Base-by-base conservation (phyloP, 2,329 filamentous ascomycete species). In the Paraconiothyrium sp. region DNA sequence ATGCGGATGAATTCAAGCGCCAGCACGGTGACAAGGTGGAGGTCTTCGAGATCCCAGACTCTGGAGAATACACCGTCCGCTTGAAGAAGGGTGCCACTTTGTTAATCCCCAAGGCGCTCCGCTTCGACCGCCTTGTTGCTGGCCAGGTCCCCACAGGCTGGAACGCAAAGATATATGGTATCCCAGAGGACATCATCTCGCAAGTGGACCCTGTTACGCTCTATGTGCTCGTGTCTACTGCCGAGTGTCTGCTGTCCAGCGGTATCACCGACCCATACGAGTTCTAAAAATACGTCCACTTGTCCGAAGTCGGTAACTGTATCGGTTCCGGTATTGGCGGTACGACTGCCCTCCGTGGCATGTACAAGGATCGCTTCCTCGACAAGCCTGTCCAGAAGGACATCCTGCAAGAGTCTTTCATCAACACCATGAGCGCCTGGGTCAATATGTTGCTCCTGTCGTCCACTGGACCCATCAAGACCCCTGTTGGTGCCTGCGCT, bases 351-450 rank as follows among this genome's bases (percentile, higher is more conserved):
- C 87, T 99, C 67, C 90, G 93, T 73, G 94, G 94, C 72, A 99
- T 99, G 94, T 97, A 98, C 86, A 95, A 94, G 81, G 94, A 97
- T 80, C 92, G 95, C 62, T 98, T 90, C 88, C 86, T 98, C 65
- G 95, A 99, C 83, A 95, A 94, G 84, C 95, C 94, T 59, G 88
- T 99, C 54, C 96, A 99, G 82, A 99, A 98, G 83, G 95, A 99
- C 77, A 97, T 99, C 77, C 87, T 99, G 14, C 96, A 99, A 78
- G 95, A 99, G 82, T 98, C 95, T 13, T 99, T 99, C 86, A 98
- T 99, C 87, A 99, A 99, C 86, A 99, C 95, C 59, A 99, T 99
- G 94, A 91, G 92, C 71, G 95, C 95, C 16, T 99, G 95, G 95
- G 94, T 99, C 60, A 99, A 99, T 85, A 99, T 99, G 95, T 85